These are phyloP conservation scores for Dentipellis sp. DNA, from an alignment of 768 basidiomycete genomes.

Conservation along the genomic window DNA sequence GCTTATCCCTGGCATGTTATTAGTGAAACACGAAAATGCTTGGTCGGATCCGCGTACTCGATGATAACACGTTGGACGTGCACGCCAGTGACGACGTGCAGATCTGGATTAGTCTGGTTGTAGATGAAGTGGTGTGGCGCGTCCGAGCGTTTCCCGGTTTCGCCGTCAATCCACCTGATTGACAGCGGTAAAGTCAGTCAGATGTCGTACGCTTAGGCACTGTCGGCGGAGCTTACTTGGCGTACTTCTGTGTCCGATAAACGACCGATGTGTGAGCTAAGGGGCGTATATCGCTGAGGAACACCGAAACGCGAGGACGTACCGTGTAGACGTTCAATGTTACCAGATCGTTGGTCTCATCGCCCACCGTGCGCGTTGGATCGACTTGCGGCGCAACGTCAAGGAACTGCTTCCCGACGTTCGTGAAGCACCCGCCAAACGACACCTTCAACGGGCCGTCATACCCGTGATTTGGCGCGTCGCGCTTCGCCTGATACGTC, in stretches of 20 bases:
- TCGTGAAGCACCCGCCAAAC: conserved; percentile 15
- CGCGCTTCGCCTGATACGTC: conserved; percentile 25
- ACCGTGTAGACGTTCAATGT: conserved; percentile 20
- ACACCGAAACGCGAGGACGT: not conserved
- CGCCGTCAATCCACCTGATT: conserved; percentile 42
- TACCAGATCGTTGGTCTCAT: conserved; percentile 17
- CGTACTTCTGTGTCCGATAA: conserved; percentile 36
- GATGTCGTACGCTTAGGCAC: not conserved
- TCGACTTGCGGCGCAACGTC: conserved; percentile 18
- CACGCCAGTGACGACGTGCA: conserved; percentile 23
- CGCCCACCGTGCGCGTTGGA: conserved; percentile 12
- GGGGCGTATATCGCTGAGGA: no score
- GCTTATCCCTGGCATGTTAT: conserved; percentile 4
- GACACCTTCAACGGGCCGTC: conserved; percentile 34
- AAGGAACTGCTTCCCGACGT: conserved; percentile 19
- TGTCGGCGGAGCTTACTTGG: conserved; percentile 29
- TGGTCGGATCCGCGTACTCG: conserved; percentile 20
- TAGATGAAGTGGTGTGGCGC: conserved; percentile 34
- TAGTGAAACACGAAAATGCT: not conserved
- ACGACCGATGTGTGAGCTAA: not conserved
- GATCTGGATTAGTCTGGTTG: conserved; percentile 20
- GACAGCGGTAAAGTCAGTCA: not conserved
- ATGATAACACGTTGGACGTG: conserved; percentile 26
- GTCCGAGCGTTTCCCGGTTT: conserved; percentile 49
- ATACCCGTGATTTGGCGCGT: conserved; percentile 33